Evolutionary conservation across 2,329 filamentous ascomycete genomes (phyloP).

Genomic region (Botrytis porri): DNA sequence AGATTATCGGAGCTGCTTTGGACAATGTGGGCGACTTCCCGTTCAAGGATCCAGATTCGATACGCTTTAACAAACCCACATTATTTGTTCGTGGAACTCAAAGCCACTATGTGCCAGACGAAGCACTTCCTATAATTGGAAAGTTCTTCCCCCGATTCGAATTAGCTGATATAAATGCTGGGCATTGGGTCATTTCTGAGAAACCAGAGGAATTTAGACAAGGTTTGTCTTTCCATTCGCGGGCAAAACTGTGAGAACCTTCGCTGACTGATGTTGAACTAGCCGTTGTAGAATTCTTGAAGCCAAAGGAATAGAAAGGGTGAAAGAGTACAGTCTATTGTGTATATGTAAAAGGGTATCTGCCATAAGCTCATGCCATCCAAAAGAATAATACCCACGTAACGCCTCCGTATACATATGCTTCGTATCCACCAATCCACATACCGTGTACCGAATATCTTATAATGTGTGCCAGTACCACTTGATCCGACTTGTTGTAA

Average conservation of each 20-base stretch:
- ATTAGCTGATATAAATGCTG: constrained; percentile 70
- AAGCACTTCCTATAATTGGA: constrained; percentile 74
- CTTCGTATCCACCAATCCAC: background rate
- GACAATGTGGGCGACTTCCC: constrained; percentile 81
- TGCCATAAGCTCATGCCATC: constrained; percentile 26
- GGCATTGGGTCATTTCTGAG: constrained; percentile 90
- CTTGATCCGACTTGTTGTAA: background rate
- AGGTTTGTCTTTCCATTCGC: constrained; percentile 49
- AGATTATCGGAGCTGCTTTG: constrained; percentile 64
- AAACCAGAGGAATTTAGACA: constrained; percentile 74
- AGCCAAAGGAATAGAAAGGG: constrained; percentile 45
- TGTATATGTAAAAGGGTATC: constrained; percentile 36
- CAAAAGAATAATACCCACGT: constrained; percentile 22
- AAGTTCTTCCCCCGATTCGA: constrained; percentile 78
- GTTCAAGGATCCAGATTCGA: constrained; percentile 66
- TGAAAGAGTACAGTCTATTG: constrained; percentile 34
- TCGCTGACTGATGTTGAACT: constrained; percentile 21
- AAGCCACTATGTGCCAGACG: constrained; percentile 78
- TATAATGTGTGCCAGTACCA: background rate
- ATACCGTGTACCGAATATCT: background rate
- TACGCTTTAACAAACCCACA: constrained; percentile 71
- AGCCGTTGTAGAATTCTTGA: constrained; percentile 65
- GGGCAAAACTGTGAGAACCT: background rate
- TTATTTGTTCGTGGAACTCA: constrained; percentile 76
- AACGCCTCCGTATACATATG: constrained; percentile 19